Conservation (phyloP, 148 eudicot genomes). For the Gaultheria prostrata region DNA sequence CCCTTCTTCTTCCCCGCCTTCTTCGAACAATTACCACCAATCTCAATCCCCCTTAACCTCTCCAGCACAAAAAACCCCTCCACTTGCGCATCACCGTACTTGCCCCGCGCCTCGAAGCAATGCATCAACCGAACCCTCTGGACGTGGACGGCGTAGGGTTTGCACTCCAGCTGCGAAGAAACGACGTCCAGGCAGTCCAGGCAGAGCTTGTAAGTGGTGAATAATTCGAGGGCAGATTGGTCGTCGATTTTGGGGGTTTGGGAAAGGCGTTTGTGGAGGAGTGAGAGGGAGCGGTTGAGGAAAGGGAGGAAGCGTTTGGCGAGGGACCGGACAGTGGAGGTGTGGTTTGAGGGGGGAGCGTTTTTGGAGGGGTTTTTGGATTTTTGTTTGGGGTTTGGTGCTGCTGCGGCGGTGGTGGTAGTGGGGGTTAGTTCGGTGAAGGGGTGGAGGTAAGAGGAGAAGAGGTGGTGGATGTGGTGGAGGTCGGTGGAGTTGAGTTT, state of each 20-base stretch:
- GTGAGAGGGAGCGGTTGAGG: conserved; percentile 41
- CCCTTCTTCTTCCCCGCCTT: conserved; percentile 15
- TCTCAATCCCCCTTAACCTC: conserved; percentile 26
- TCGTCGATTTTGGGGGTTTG: conserved; percentile 44
- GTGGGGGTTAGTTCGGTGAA: conserved; percentile 19
- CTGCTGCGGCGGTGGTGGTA: no score
- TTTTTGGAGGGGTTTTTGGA: conserved; percentile 32
- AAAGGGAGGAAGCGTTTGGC: conserved; percentile 54
- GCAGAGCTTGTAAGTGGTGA: conserved; percentile 46
- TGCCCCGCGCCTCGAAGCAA: conserved; percentile 57
- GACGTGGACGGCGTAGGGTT: conserved; percentile 45
- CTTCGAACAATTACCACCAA: conserved; percentile 18
- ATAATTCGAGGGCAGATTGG: conserved; percentile 24
- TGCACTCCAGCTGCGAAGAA: conserved; percentile 48
- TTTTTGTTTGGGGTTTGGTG: conserved; percentile 24
- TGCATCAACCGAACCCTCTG: conserved; percentile 56
- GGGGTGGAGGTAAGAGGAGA: conserved; percentile 42
- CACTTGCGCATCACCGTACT: conserved; percentile 43
- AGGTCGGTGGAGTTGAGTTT: conserved; percentile 52
- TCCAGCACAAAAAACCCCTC: conserved; percentile 60
- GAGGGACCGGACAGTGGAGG: conserved; percentile 44
- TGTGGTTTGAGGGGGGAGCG: conserved; percentile 20
- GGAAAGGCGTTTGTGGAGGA: conserved; percentile 63
- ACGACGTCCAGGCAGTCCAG: conserved; percentile 46
- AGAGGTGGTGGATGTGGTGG: conserved; percentile 31